Base-by-base conservation (phyloP, 768 basidiomycete species). In the Pisolithus sp. region DNA sequence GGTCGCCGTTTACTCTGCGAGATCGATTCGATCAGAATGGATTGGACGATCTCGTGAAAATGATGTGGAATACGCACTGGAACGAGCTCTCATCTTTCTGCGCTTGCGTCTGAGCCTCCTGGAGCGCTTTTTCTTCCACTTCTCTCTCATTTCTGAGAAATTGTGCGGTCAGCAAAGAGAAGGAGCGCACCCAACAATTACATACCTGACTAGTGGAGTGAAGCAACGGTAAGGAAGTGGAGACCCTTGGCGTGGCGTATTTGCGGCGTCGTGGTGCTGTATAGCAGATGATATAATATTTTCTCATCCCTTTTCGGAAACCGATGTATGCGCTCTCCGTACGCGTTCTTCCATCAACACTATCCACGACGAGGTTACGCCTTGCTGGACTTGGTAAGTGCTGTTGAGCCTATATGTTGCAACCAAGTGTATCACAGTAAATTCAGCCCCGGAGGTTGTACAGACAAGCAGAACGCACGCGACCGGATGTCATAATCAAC, bases 51-150 rank as follows among this genome's bases (percentile, higher is more conserved):
- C 23, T 30, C 18, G n/a, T 21, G 30, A 2, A n/a, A 21, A 17
- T 12, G 38, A 21, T 46, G 24, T 47, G 2, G 45, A 49, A 24
- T 40, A 85, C 89, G 59, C 62, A 92, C 89, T 92, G 79, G 89
- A 92, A 73, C 89, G 89, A 57, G 89, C 89, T 71, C 89, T 83
- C 89, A 92, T 92, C 81, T 93, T 93, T 86, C 89, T 85, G 79
- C 89, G 87, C 68, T 93, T 93, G 73, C 89, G 86, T 68, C 90
- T 80, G 76, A 93, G 90, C 68, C 90, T 88, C 70, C 89, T 84
- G 58, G 89, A 89, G 69, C 89, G 81, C 80, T 93, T 93, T 76
- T 93, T 93, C 83, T 91, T 91, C 89, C 89, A 92, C 85, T 92
- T 92, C 73, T 91, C 89, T 88, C 89, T 89, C 89, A 91, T 92